A percentile compares a stretch with the other conserved stretches of the same genome.
These are phyloP conservation scores for Neurospora sp. DNA, from an alignment of 495 filamentous ascomycete species.

Conservation along the genomic window DNA sequence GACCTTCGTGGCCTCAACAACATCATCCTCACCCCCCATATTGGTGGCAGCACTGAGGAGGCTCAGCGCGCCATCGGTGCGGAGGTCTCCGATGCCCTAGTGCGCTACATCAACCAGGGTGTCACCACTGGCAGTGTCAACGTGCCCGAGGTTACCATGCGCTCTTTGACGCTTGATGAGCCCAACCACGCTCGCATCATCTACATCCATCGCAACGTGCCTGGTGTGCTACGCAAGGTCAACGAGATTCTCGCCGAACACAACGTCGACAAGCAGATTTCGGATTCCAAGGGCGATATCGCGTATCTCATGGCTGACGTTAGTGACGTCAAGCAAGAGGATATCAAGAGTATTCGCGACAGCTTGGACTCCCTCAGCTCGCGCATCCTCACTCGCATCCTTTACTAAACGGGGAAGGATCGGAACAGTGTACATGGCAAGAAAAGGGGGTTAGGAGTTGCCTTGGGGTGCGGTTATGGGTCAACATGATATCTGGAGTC, in stretches of 20 bases:
- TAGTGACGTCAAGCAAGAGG: constrained; percentile 64
- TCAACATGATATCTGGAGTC: constrained; percentile 7
- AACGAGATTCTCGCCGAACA: constrained; percentile 89
- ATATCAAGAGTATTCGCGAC: constrained; percentile 79
- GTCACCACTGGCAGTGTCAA: constrained; percentile 87
- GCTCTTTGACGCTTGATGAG: constrained; percentile 78
- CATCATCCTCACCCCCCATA: constrained; percentile 90
- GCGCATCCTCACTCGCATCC: constrained; percentile 75
- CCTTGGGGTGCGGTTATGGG: not conserved
- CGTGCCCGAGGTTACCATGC: constrained; percentile 84
- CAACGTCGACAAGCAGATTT: constrained; percentile 98
- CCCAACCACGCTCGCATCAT: constrained; percentile 81
- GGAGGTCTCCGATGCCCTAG: constrained; percentile 79
- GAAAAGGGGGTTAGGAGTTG: not conserved
- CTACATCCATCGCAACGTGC: constrained; percentile 92
- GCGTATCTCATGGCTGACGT: constrained; percentile 99
- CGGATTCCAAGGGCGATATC: constrained; percentile 84
- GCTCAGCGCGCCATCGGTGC: constrained; percentile 93
- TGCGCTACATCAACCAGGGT: constrained; percentile 89
- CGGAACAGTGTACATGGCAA: not conserved
- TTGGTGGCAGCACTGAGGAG: constrained; percentile 96
- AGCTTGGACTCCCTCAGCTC: constrained; percentile 71
- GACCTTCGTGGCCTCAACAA: constrained; percentile 83
- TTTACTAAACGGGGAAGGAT: constrained; percentile 54
- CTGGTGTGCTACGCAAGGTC: constrained; percentile 84